Base-by-base conservation (phyloP, 202 grass and related monocot species). In the Cymbopogon flexuosus region DNA sequence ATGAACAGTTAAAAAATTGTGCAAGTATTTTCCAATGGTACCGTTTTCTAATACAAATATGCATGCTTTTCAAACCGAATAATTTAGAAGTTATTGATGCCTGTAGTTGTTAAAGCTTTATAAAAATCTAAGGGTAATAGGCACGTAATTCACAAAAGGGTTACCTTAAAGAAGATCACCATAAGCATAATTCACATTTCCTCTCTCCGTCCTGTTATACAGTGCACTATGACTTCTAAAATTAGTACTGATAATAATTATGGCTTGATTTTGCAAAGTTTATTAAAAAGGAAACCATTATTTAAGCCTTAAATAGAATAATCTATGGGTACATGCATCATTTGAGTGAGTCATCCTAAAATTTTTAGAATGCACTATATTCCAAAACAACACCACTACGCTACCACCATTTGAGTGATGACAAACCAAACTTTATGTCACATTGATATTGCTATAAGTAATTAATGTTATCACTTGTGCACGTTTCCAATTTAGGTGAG, bases 351-450 rank as follows among this genome's bases (percentile, higher is more conserved):
- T 33, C 4, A 33, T 33, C 31, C 4, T 33, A 33, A 33, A 33
- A 33, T 33, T 33, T 33, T 33, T 33, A 4, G 31, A 33, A 33
- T 33, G 31, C 31, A 33, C 31, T 33, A 1, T 31, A 31, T 31
- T 31, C 1, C 30, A 31, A 2, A 31, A 31, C 30, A 39, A 65
- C 45, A 9, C 45, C 51, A 3, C n/a, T 22, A 57, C 54, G 8
- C 8, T 57, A 22, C 54, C 27, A 34, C 62, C 62, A 54, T 54
- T 67, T 66, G 31, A n/a, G 5, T 37, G 76, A 65, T 2, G 43
- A 22, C 76, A 79, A 5, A 24, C 43, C 30, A 14, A 79, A 66
- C 76, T 79, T 79, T 66, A 79, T 67, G 76, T 79, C 76, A 21
- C 43, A 54, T 24, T 67, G 62, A 67, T 18, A 52, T 54, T 16